Conservation (phyloP, 495 filamentous ascomycete genomes). For the Xanthoparmelia taractica region DNA sequence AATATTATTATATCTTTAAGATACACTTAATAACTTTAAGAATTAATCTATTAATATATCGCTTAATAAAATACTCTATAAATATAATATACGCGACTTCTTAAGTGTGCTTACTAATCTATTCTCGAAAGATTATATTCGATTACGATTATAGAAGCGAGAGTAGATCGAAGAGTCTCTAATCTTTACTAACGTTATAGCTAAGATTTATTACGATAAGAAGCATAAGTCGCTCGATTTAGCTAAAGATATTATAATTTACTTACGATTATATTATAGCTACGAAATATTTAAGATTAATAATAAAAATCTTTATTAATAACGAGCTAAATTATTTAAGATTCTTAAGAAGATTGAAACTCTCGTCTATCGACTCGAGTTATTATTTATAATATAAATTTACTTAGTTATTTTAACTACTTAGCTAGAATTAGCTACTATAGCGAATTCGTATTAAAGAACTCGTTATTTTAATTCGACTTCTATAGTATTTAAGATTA, state of each 20-base stretch:
- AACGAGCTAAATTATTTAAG: background rate
- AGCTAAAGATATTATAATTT: background rate
- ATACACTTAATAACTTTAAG: background rate
- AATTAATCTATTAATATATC: background rate
- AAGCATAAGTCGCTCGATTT: too few species aligned
- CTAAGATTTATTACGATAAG: conserved; percentile 3
- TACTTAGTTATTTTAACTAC: too few species aligned
- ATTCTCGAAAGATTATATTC: background rate
- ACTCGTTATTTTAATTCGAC: too few species aligned
- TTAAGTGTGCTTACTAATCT: background rate
- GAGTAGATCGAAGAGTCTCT: background rate
- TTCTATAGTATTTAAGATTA: too few species aligned
- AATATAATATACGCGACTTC: background rate
- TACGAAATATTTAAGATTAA: background rate
- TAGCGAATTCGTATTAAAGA: too few species aligned
- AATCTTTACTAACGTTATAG: background rate
- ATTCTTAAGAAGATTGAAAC: too few species aligned
- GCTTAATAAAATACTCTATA: background rate
- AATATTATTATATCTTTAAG: background rate
- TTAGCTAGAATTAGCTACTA: too few species aligned
- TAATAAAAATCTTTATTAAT: conserved; percentile 8
- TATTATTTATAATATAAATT: too few species aligned
- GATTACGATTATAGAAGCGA: background rate
- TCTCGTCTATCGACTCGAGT: too few species aligned
- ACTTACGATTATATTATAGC: background rate